Base-by-base conservation (phyloP, 1,284 basidiomycete genomes). In the Volvariella volvacea region DNA sequence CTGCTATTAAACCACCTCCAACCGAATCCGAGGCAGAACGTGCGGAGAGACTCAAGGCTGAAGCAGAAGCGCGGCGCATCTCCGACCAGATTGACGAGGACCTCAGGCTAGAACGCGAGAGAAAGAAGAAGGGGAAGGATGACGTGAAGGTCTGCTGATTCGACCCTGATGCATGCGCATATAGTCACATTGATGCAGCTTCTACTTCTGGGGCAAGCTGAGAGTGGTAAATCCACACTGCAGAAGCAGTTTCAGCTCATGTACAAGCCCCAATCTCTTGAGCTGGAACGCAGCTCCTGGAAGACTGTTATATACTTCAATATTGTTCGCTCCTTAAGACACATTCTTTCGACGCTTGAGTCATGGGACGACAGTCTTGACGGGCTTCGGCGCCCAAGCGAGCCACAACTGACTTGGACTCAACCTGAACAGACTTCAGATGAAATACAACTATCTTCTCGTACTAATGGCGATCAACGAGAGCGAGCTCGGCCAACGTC, bases 181-280 rank as follows among this genome's bases (percentile, higher is more conserved):
- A 62, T 58, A 67, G 58, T 57, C 54, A 65, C 48, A 42, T 41
- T 31, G 28, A 42, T 38, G 9, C 52, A 89, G 85, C 66, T 89
- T 34, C 67, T 89, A 15, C 73, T 89, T 42, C 76, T 89, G 38
- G 86, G 86, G 32, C 86, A 89, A 53, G 86, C 87, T 38, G 86
- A 89, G 67, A 87, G 83, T 21, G 87, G 86, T 52, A 89, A 88
- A 60, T 86, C 82, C 15, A 88, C 85, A 1, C 71, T 89, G 22
- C 84, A 87, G 60, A 88, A 89, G 58, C 86, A 90, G 59, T 90
- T 90, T 56, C 88, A 90, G 62, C 76, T 90, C 50, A 83, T 90
- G 74, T 88, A 89, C 64, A 83, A 77, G 51, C 88, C 88, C 1
- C 72, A 72, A 43, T 78, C 81, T 10, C 69, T 90, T 43, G 85